A percentile compares a stretch with the other conserved stretches of the same genome.
phyloP scores from a whole-genome alignment of 2,329 filamentous ascomycete species.

The Xylariaceae sp. region DNA sequence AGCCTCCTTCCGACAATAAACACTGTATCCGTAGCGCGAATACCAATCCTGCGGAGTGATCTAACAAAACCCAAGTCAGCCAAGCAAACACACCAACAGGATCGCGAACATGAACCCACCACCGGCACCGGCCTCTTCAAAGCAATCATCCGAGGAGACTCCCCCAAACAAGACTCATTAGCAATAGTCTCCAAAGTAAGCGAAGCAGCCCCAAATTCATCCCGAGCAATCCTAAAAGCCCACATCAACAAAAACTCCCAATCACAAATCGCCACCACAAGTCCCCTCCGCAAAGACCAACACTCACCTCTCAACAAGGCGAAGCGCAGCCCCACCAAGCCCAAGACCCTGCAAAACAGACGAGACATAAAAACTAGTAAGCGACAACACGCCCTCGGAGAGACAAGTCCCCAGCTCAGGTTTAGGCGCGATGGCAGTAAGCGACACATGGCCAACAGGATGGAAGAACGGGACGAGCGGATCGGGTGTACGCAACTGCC shows the following conservation, averaged over 20 bases:
- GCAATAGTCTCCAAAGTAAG: slow-evolving; percentile 27
- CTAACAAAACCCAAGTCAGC: slow-evolving; percentile 12
- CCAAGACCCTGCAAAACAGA: slow-evolving; percentile 23
- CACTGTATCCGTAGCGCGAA: slow-evolving; percentile 22
- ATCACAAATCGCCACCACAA: no score
- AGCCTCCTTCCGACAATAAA: slow-evolving; percentile 17
- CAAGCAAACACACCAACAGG: not conserved
- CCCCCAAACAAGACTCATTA: slow-evolving; percentile 18
- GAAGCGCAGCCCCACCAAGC: slow-evolving; percentile 24
- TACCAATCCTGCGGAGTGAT: slow-evolving; percentile 30
- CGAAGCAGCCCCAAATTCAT: slow-evolving; percentile 23
- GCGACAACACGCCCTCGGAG: slow-evolving; percentile 22
- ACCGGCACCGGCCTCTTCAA: slow-evolving; percentile 17
- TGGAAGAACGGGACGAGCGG: slow-evolving; percentile 20
- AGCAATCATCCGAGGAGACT: slow-evolving; percentile 25
- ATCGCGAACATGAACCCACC: slow-evolving; percentile 15
- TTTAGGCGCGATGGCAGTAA: slow-evolving; percentile 23
- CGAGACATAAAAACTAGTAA: slow-evolving; percentile 29
- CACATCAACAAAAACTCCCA: no score
- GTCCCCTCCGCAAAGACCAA: no score
- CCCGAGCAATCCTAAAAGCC: slow-evolving; percentile 21
- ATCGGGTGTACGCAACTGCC: slow-evolving; percentile 19
- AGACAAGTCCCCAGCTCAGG: slow-evolving; percentile 19
- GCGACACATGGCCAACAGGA: slow-evolving; percentile 34
- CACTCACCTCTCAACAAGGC: slow-evolving; percentile 22